A percentile compares a stretch with the other conserved stretches of the same genome.
These are phyloP conservation scores for Candida corydali DNA, from an alignment of 805 yeast genomes.

Conservation along the genomic window DNA sequence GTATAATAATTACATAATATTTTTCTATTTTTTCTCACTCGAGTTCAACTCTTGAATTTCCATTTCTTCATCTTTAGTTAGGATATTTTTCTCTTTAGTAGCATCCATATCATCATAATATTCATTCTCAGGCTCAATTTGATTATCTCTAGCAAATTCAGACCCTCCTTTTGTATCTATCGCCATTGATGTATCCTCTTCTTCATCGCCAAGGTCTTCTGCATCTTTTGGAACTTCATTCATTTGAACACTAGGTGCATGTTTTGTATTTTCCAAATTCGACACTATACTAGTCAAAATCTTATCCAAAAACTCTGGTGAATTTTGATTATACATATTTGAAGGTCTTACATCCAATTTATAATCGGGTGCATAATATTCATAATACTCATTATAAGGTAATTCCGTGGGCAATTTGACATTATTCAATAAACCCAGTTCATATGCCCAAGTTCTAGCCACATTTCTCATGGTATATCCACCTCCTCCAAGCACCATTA, in stretches of 20 bases:
- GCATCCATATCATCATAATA: slow-evolving; percentile 65
- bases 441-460: slow-evolving; percentile 92
- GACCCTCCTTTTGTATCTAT: slow-evolving; percentile 92
- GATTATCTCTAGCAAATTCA: slow-evolving; percentile 74
- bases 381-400: slow-evolving; percentile 95
- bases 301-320: slow-evolving; percentile 86
- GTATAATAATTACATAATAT: background rate
- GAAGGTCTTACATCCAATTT: slow-evolving; percentile 91
- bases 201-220: slow-evolving; percentile 84
- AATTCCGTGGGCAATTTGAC: slow-evolving; percentile 71
- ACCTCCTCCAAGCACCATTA: slow-evolving; percentile 96
- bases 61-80: slow-evolving; percentile 3
- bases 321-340: slow-evolving; percentile 94
- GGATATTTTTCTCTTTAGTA: slow-evolving; percentile 30
- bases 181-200: slow-evolving; percentile 75
- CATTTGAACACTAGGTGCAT: slow-evolving; percentile 96
- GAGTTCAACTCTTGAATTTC: slow-evolving; percentile 1
- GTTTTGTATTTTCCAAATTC: slow-evolving; percentile 84
- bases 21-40: background rate
- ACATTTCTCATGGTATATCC: slow-evolving; percentile 98
- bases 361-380: slow-evolving; percentile 96
- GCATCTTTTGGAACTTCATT: slow-evolving; percentile 82
- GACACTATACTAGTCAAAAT: slow-evolving; percentile 70
- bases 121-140: slow-evolving; percentile 69
- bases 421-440: slow-evolving; percentile 82